Evolutionary conservation across 306 rosid species (phyloP).

Genomic region (Citrullus mucosospermus): DNA sequence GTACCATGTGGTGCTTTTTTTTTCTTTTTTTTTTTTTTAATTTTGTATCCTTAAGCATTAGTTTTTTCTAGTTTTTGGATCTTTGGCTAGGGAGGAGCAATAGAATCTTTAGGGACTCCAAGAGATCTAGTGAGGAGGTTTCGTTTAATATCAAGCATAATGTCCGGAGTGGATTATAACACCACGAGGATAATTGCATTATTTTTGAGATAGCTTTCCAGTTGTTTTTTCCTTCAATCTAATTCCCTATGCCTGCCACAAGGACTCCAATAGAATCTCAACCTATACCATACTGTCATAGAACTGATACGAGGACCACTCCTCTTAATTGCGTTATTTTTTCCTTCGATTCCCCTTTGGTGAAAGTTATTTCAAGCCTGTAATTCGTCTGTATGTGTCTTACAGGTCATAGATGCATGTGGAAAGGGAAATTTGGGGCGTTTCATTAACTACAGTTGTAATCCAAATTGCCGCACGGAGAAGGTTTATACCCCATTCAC

Average conservation of each 20-base stretch:
- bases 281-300: background rate
- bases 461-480: conserved; percentile 94
- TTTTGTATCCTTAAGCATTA: too few species aligned
- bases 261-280: too few species aligned
- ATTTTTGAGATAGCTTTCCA: too few species aligned
- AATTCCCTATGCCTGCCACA: too few species aligned
- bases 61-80: too few species aligned
- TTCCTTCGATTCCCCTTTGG: background rate
- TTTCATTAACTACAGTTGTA: conserved; percentile 95
- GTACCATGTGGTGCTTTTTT: background rate
- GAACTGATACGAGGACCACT: background rate
- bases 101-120: too few species aligned
- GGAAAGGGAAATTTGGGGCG: conserved; percentile 99
- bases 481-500: conserved; percentile 39
- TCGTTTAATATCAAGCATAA: too few species aligned
- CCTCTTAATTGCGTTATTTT: background rate
- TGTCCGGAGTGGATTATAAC: too few species aligned
- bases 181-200: too few species aligned
- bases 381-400: background rate
- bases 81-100: too few species aligned
- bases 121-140: too few species aligned
- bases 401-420: conserved; percentile 96
- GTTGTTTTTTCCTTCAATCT: too few species aligned
- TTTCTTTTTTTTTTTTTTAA: background rate
- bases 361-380: background rate